Percentiles rank a stretch among this genome's conserved stretches.
These are phyloP conservation scores for Leccinum incarnatum DNA, from an alignment of 768 basidiomycete genomes.

Conservation along the genomic window DNA sequence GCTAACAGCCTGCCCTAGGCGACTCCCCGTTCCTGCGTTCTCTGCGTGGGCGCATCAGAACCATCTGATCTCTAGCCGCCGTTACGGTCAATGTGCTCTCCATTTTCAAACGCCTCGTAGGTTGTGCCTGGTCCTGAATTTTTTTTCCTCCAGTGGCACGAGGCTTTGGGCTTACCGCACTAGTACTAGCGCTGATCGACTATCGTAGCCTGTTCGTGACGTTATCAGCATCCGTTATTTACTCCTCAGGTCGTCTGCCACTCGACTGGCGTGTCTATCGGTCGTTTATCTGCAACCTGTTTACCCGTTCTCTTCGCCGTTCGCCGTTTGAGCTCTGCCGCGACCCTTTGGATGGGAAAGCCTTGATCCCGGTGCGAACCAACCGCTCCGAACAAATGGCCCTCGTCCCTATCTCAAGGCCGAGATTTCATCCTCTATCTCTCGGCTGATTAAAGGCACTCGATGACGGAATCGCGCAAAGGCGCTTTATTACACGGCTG, in stretches of 20 bases:
- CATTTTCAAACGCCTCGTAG: not conserved
- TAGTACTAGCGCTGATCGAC: not conserved
- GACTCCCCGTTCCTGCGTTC: not conserved
- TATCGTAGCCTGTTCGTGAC: not conserved
- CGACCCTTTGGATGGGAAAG: constrained; percentile 23
- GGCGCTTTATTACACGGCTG: not conserved
- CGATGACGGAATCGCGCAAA: constrained; percentile 9
- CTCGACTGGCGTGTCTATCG: not conserved
- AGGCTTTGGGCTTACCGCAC: not conserved
- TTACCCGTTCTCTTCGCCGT: not conserved
- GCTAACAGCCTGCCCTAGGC: not conserved
- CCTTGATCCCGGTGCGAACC: not conserved
- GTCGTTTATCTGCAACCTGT: not conserved
- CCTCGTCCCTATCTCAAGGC: not conserved
- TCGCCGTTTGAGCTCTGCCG: constrained; percentile 3
- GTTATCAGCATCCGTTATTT: not conserved
- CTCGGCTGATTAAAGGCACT: not conserved
- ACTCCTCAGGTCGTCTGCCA: not conserved
- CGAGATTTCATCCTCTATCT: constrained; percentile 1
- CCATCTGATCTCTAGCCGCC: constrained; percentile 14
- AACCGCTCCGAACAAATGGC: constrained; percentile 10
- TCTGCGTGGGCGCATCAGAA: constrained; percentile 21
- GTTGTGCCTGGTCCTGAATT: constrained; percentile 18
- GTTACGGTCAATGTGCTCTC: constrained; percentile 5
- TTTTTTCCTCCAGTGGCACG: not conserved